These are phyloP conservation scores for Suillus americanus DNA, from an alignment of 768 basidiomycete genomes.

Conservation along the genomic window DNA sequence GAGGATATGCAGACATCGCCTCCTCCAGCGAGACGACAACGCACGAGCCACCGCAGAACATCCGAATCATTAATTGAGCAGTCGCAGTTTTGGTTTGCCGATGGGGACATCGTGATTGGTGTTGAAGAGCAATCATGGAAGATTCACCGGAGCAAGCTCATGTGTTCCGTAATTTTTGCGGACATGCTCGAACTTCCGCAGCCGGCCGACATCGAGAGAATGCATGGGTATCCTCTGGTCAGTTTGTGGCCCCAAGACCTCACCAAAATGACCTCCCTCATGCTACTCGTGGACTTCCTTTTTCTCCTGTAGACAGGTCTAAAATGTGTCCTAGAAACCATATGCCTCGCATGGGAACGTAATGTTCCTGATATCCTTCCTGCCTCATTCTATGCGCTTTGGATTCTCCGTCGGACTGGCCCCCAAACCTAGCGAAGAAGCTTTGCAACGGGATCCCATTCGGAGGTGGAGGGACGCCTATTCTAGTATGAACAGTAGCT, in stretches of 20 bases:
- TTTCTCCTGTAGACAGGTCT: neutral
- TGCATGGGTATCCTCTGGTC: constrained; percentile 35
- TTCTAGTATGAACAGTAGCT: no score
- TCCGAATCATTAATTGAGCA: neutral
- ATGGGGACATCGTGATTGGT: constrained; percentile 36
- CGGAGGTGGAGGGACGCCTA: no score
- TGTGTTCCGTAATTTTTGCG: constrained; percentile 28
- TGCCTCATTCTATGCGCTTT: constrained; percentile 40
- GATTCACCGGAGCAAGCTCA: constrained; percentile 23
- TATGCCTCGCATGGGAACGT: constrained; percentile 34
- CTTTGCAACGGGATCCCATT: no score
- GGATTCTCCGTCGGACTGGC: constrained; percentile 32
- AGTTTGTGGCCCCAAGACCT: constrained; percentile 31
- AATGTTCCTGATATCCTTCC: constrained; percentile 37
- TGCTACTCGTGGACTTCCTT: constrained; percentile 28
- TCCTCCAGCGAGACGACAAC: constrained; percentile 9
- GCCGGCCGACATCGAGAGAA: constrained; percentile 26
- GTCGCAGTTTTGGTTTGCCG: constrained; percentile 28
- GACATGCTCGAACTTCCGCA: constrained; percentile 39
- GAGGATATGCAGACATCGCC: constrained; percentile 2
- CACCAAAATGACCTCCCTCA: constrained; percentile 30
- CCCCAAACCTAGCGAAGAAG: no score
- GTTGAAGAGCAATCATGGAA: constrained; percentile 25
- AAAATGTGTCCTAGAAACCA: constrained; percentile 27
- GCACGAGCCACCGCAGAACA: constrained; percentile 1